These are phyloP conservation scores for Colletotrichum viniferum DNA, from an alignment of 2,329 filamentous ascomycete species.

Conservation along the genomic window DNA sequence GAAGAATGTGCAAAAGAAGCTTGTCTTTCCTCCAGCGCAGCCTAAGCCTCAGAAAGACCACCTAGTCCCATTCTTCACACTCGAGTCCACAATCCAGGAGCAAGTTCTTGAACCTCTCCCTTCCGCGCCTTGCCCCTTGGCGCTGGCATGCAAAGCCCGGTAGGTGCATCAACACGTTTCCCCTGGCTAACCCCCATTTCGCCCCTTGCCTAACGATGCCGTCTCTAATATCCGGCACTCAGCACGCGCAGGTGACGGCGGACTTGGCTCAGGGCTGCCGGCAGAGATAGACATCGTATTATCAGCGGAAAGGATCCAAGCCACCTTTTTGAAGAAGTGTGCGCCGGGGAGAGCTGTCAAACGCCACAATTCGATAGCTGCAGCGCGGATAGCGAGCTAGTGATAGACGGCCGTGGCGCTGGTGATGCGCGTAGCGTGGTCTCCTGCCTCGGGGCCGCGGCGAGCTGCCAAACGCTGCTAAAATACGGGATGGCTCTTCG, in stretches of 20 bases:
- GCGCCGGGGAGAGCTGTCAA: neutral
- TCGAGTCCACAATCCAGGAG: neutral
- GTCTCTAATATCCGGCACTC: neutral
- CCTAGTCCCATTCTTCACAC: neutral
- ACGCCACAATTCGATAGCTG: neutral
- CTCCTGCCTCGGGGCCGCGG: fast-evolving
- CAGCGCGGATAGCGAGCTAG: neutral
- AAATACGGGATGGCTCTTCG: neutral
- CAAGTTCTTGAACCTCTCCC: neutral
- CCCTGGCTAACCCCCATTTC: neutral
- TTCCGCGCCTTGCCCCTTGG: neutral
- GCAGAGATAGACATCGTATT: neutral
- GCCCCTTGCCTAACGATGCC: neutral
- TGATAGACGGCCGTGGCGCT: neutral
- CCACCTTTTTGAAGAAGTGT: neutral
- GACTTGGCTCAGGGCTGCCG: neutral
- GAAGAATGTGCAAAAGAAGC: neutral
- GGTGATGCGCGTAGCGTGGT: neutral
- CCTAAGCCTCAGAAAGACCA: neutral
- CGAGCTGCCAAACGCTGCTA: neutral
- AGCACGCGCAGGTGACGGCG: neutral
- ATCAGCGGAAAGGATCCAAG: neutral
- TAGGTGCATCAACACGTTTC: neutral
- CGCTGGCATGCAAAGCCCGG: neutral
- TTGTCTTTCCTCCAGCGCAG: neutral